A percentile compares a stretch with the other conserved stretches of the same genome.
Evolutionary conservation across 2,329 filamentous ascomycete genomes (phyloP).

Genomic region (Chaetothyriales sp.): DNA sequence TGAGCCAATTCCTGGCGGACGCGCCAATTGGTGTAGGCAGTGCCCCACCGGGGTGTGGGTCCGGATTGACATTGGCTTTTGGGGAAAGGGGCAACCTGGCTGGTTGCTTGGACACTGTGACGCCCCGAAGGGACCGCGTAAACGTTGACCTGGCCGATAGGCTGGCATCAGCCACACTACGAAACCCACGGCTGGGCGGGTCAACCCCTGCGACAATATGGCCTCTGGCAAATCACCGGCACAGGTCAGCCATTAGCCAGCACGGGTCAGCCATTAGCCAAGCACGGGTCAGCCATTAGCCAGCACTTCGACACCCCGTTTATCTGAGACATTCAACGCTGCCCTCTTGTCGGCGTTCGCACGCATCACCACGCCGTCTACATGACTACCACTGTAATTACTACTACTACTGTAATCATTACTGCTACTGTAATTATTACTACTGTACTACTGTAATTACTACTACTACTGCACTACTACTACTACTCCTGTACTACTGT

Average conservation of each 20-base stretch:
- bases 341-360: not conserved
- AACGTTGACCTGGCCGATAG: slow-evolving; percentile 3
- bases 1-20: not conserved
- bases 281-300: too few species aligned
- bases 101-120: slow-evolving; percentile 2
- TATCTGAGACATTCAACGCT: slow-evolving; percentile 12
- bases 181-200: not conserved
- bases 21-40: not conserved
- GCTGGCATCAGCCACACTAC: slow-evolving; percentile 4
- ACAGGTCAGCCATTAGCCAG: not conserved
- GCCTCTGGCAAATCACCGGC: not conserved
- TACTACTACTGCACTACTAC: too few species aligned
- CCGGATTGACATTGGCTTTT: slow-evolving; percentile 5
- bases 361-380: slow-evolving; percentile 3
- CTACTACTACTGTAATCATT: too few species aligned
- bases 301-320: not conserved
- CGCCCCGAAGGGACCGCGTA: slow-evolving; percentile 19
- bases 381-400: not conserved
- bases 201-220: not conserved
- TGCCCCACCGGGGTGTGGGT: slow-evolving; percentile 3
- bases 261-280: too few species aligned
- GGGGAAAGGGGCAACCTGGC: slow-evolving; percentile 7
- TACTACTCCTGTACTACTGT: not conserved
- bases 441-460: too few species aligned
- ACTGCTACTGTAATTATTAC: too few species aligned